Conservation (phyloP, 495 filamentous ascomycete genomes). For the Penicillium mononematosum region DNA sequence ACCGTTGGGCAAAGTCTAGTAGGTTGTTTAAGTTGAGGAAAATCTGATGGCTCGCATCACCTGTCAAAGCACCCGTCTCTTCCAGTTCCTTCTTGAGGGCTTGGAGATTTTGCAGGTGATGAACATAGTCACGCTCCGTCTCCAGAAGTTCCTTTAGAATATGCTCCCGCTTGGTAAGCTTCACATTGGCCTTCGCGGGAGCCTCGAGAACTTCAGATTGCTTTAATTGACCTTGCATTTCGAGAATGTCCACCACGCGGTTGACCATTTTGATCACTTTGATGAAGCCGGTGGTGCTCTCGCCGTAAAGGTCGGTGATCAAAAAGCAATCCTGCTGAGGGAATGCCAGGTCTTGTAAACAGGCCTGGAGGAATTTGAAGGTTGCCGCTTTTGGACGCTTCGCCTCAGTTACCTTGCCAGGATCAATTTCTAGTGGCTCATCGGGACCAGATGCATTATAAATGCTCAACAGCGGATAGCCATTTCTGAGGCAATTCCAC, state of each 20-base stretch:
- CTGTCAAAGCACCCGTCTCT: slow-evolving; percentile 79
- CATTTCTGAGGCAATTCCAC: slow-evolving; percentile 83
- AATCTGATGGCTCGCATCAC: slow-evolving; percentile 89
- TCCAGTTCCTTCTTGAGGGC: slow-evolving; percentile 88
- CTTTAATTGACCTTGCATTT: slow-evolving; percentile 68
- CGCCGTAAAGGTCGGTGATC: slow-evolving; percentile 85
- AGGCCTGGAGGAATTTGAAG: slow-evolving; percentile 70
- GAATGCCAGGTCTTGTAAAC: slow-evolving; percentile 69
- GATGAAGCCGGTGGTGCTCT: slow-evolving; percentile 95
- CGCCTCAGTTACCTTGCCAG: slow-evolving; percentile 53
- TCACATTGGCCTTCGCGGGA: slow-evolving; percentile 42
- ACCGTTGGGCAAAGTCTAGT: slow-evolving; percentile 90
- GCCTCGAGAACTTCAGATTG: slow-evolving; percentile 45
- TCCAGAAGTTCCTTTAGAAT: slow-evolving; percentile 87
- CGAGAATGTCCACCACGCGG: slow-evolving; percentile 82
- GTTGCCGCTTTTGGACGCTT: slow-evolving; percentile 69
- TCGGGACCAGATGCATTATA: slow-evolving; percentile 79
- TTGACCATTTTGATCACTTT: slow-evolving; percentile 90
- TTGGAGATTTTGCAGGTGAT: slow-evolving; percentile 91
- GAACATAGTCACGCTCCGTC: slow-evolving; percentile 97
- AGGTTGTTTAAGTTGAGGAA: slow-evolving; percentile 95
- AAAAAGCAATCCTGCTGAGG: slow-evolving; percentile 82
- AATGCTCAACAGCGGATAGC: slow-evolving; percentile 80
- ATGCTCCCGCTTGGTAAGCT: slow-evolving; percentile 78
- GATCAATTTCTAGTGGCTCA: slow-evolving; percentile 63